Evolutionary conservation across 2,329 filamentous ascomycete species (phyloP).

Genomic region (Madurella mycetomatis): DNA sequence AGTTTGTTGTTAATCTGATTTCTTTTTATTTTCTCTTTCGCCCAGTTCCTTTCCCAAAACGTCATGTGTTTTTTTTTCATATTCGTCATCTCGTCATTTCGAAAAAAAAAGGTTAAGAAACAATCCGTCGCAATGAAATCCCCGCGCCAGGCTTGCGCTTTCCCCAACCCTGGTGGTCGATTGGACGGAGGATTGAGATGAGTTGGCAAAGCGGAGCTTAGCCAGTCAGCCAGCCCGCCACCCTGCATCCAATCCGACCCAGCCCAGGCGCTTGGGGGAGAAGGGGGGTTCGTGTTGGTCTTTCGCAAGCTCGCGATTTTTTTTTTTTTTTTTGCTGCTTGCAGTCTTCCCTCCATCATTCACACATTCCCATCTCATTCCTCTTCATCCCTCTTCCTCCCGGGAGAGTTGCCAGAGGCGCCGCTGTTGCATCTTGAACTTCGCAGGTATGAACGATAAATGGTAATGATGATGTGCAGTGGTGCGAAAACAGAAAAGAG

Average conservation of each 20-base stretch:
- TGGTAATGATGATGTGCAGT: neutral
- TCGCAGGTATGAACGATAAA: neutral
- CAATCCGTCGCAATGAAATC: neutral
- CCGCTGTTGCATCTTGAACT: slow-evolving; percentile 5
- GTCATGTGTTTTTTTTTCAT: slow-evolving; percentile 7
- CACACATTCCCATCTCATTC: neutral
- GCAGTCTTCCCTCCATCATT: neutral
- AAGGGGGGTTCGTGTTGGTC: neutral
- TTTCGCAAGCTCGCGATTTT: neutral
- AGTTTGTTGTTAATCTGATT: neutral
- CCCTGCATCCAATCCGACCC: neutral
- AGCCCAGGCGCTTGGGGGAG: neutral
- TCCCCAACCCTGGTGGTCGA: neutral
- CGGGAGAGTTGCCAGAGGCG: neutral
- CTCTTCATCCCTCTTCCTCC: neutral
- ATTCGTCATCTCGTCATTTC: slow-evolving; percentile 14
- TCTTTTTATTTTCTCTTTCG: neutral
- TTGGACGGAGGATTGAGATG: neutral
- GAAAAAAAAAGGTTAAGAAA: neutral
- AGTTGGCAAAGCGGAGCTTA: neutral
- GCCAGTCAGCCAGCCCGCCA: neutral
- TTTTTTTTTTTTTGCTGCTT: neutral
- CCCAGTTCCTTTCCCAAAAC: neutral
- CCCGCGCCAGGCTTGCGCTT: no score
- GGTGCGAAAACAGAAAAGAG: neutral